A percentile compares a stretch with the other conserved stretches of the same genome.
Evolutionary conservation across 768 basidiomycete species (phyloP).

Genomic region (Boletellus sp.): DNA sequence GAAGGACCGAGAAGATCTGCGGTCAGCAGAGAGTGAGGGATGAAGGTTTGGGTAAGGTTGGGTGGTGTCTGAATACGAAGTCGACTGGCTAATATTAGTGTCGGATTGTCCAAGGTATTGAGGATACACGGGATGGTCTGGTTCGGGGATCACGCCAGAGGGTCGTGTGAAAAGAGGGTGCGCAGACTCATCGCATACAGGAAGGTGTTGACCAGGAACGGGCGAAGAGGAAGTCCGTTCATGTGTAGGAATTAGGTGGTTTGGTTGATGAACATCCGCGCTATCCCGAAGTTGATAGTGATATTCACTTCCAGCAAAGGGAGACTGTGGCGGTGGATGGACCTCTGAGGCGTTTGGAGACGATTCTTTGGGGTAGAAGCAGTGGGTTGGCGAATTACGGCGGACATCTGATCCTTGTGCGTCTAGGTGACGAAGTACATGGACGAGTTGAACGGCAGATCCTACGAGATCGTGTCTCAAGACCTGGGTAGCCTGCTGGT

Average conservation of each 20-base stretch:
- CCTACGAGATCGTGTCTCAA: constrained; percentile 66
- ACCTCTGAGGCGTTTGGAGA: constrained; percentile 36
- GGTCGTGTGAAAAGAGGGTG: constrained; percentile 9
- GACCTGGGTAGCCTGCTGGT: constrained; percentile 59
- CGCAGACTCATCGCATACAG: constrained; percentile 10
- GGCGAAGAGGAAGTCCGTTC: constrained; percentile 31
- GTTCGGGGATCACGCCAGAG: constrained; percentile 7
- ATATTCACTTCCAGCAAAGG: constrained; percentile 28
- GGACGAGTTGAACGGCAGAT: constrained; percentile 55
- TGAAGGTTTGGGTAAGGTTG: constrained; percentile 11
- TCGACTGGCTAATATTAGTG: constrained; percentile 9
- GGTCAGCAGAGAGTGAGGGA: constrained; percentile 9
- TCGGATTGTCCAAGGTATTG: constrained; percentile 13
- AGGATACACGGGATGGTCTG: constrained; percentile 10
- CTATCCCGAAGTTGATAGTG: constrained; percentile 29
- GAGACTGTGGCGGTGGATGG: constrained; percentile 37
- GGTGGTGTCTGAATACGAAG: constrained; percentile 12
- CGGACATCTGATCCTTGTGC: constrained; percentile 33
- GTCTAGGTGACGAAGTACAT: constrained; percentile 49
- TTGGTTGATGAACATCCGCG: constrained; percentile 13
- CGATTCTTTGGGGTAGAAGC: constrained; percentile 23
- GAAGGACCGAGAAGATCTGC: constrained; percentile 7
- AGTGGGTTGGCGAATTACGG: constrained; percentile 38
- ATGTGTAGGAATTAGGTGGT: constrained; percentile 19
- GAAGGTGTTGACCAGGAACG: constrained; percentile 6